Conservation (phyloP, 305 asterid species). For the Euphrasia arctica region DNA sequence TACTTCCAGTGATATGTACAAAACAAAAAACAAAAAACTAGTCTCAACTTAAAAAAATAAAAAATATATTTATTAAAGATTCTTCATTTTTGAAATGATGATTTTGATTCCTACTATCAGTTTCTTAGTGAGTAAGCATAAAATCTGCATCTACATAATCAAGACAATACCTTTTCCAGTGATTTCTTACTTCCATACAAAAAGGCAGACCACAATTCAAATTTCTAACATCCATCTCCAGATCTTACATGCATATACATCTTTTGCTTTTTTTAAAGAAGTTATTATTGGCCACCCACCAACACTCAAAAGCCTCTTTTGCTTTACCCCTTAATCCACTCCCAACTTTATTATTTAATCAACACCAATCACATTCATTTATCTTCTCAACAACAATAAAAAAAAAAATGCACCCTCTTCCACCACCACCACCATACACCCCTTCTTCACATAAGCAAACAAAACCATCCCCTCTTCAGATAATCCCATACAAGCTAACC, state of each 20-base stretch:
- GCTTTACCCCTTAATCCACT: slow-evolving; percentile 46
- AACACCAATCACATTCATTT: slow-evolving; percentile 29
- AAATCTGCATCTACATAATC: slow-evolving; percentile 30
- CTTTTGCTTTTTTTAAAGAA: slow-evolving; percentile 47
- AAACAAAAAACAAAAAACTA: not conserved
- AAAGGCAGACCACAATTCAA: slow-evolving; percentile 44
- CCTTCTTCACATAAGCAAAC: slow-evolving; percentile 37
- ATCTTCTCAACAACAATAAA: slow-evolving; percentile 16
- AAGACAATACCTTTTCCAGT: slow-evolving; percentile 32
- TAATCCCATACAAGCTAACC: slow-evolving; percentile 26
- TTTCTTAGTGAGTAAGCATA: slow-evolving; percentile 73
- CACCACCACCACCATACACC: slow-evolving; percentile 50
- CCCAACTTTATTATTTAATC: slow-evolving; percentile 30
- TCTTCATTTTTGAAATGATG: not conserved
- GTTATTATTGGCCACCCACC: slow-evolving; percentile 38
- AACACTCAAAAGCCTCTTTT: slow-evolving; percentile 35
- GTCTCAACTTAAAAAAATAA: not conserved
- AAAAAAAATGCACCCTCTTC: slow-evolving; percentile 39
- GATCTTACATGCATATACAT: slow-evolving; percentile 25
- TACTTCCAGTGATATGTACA: no score
- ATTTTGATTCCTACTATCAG: slow-evolving; percentile 16
- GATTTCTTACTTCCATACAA: slow-evolving; percentile 26
- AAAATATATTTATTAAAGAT: not conserved
- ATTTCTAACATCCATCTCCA: slow-evolving; percentile 28
- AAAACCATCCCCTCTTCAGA: slow-evolving; percentile 33